Conservation (phyloP, 1,284 basidiomycete species). For the Ceratorhiza oryzae-sativae region DNA sequence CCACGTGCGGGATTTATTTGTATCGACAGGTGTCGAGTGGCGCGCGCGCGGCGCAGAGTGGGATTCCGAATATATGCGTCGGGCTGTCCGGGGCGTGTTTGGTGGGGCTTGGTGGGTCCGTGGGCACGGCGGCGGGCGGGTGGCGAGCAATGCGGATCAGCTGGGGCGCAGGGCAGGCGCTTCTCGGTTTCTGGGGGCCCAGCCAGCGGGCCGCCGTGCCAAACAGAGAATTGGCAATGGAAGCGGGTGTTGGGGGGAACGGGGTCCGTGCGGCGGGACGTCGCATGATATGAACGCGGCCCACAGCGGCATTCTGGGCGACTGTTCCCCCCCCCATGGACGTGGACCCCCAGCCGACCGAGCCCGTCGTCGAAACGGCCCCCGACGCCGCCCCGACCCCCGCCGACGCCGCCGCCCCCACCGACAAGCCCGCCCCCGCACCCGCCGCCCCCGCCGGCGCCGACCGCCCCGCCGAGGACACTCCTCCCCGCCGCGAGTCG, state of each 20-base stretch:
- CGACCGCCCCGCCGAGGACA: neutral
- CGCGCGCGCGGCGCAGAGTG: neutral
- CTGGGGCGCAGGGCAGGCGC: slow-evolving; percentile 7
- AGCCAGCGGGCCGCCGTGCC: neutral
- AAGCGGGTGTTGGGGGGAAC: slow-evolving; percentile 2
- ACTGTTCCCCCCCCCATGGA: neutral
- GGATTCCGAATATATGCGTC: neutral
- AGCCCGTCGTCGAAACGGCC: neutral
- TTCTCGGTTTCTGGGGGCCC: slow-evolving; percentile 4
- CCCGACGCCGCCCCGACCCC: neutral
- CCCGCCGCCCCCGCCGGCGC: neutral
- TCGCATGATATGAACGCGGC: neutral
- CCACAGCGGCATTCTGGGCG: neutral
- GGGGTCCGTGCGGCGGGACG: slow-evolving; percentile 4
- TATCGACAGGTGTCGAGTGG: neutral
- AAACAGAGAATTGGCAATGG: neutral
- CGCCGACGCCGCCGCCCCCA: neutral
- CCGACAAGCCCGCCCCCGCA: neutral
- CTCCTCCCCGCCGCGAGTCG: neutral
- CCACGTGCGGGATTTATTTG: neutral
- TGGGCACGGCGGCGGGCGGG: neutral
- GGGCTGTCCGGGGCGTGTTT: neutral
- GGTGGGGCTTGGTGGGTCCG: neutral
- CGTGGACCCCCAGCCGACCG: neutral
- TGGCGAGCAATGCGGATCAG: neutral